These are phyloP conservation scores for Populus deltoides DNA, from an alignment of 345 rosid species.

Conservation along the genomic window DNA sequence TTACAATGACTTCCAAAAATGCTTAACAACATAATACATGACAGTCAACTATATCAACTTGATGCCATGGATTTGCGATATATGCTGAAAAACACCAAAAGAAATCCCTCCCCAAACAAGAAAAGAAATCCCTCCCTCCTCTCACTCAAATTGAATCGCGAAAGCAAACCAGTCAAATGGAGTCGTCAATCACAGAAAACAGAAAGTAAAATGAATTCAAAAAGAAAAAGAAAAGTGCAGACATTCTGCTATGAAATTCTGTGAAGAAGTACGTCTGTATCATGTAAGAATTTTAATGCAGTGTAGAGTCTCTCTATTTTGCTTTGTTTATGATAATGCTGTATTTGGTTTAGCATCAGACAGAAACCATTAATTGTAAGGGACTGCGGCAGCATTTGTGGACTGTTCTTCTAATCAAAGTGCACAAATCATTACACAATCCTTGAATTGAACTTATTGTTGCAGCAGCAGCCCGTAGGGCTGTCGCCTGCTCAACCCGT, in stretches of 20 bases:
- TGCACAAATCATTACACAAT: neutral
- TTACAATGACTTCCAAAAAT: no score
- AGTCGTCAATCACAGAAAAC: no score
- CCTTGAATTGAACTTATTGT: neutral
- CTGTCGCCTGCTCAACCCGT: neutral
- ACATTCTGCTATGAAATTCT: slow-evolving; percentile 94
- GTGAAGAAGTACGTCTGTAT: slow-evolving; percentile 64
- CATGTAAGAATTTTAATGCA: neutral
- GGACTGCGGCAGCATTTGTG: neutral
- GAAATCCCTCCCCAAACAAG: no score
- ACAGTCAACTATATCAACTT: no score
- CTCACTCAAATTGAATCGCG: no score
- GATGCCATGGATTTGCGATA: no score
- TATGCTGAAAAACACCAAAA: no score
- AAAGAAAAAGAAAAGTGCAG: slow-evolving; percentile 34
- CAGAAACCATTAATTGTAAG: neutral
- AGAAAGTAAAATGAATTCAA: no score
- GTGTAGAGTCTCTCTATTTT: neutral
- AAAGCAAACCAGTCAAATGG: no score
- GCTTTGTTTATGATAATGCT: neutral
- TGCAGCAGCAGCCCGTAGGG: neutral
- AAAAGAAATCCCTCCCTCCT: no score
- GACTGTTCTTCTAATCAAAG: neutral
- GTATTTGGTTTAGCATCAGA: neutral
- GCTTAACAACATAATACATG: no score